Conservation (phyloP, 139 green algal species). For the Ostreobium quekettii region DNA sequence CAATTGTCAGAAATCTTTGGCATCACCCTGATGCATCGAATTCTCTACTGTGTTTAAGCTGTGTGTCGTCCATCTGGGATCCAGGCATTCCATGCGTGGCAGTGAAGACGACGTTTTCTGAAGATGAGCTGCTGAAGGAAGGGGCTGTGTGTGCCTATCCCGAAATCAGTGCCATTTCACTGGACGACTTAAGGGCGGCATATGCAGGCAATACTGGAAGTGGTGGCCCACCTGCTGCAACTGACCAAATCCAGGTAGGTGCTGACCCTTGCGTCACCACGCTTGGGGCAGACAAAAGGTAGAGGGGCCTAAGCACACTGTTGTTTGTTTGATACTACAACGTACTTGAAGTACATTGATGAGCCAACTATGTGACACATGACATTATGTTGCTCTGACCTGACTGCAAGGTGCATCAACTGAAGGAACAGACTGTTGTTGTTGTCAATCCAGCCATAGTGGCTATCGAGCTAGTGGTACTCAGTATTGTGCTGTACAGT, state of each 20-base stretch:
- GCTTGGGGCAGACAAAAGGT: neutral
- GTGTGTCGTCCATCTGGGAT: too few species aligned
- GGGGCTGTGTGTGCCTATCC: slow-evolving; percentile 33
- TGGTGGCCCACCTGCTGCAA: too few species aligned
- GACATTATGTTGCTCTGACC: too few species aligned
- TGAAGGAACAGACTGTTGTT: too few species aligned
- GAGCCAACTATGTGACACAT: neutral
- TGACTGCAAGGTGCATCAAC: too few species aligned
- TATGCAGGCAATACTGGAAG: neutral
- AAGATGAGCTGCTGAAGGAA: slow-evolving; percentile 25
- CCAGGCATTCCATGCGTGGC: slow-evolving; percentile 52
- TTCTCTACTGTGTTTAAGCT: too few species aligned
- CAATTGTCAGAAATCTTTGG: neutral
- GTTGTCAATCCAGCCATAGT: too few species aligned
- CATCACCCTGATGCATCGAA: neutral
- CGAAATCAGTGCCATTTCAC: slow-evolving; percentile 36
- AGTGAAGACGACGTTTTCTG: slow-evolving; percentile 46
- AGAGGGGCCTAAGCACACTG: too few species aligned
- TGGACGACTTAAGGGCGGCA: slow-evolving; percentile 28
- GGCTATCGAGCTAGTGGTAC: too few species aligned
- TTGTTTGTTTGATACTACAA: too few species aligned
- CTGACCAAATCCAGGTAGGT: too few species aligned
- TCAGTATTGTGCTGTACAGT: too few species aligned
- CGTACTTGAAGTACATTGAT: neutral
- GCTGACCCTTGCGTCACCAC: neutral